Evolutionary conservation across 257 asterid genomes (phyloP).

Genomic region (Plantago major): DNA sequence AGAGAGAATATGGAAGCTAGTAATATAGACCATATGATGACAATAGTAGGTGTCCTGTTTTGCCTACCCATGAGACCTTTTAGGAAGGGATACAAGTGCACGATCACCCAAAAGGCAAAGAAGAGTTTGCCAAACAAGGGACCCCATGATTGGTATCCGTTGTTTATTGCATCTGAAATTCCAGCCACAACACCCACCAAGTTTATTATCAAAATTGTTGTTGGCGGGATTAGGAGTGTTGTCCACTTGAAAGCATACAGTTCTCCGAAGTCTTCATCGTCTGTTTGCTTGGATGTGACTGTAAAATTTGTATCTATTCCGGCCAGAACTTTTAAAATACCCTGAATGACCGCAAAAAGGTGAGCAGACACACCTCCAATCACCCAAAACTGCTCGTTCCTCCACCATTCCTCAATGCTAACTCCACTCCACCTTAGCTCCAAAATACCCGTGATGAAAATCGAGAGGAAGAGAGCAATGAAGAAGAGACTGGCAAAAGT

Average conservation of each 20-base stretch:
- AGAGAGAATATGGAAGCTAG: constrained; percentile 85
- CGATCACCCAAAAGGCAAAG: constrained; percentile 91
- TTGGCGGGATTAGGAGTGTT: constrained; percentile 86
- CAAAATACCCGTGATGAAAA: constrained; percentile 72
- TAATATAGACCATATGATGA: constrained; percentile 79
- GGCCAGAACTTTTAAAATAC: constrained; percentile 69
- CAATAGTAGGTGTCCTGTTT: constrained; percentile 87
- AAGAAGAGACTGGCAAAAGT: constrained; percentile 86
- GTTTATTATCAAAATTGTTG: constrained; percentile 76
- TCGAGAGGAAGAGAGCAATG: constrained; percentile 86
- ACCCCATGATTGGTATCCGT: constrained; percentile 88
- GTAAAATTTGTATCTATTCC: constrained; percentile 92
- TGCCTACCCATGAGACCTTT: constrained; percentile 91
- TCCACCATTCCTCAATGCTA: constrained; percentile 97
- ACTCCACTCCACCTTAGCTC: constrained; percentile 96
- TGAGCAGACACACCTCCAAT: constrained; percentile 94
- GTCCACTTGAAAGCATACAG: constrained; percentile 90
- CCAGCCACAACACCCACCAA: constrained; percentile 92
- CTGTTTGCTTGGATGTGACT: constrained; percentile 74
- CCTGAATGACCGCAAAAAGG: constrained; percentile 83
- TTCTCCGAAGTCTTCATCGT: constrained; percentile 85
- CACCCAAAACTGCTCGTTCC: constrained; percentile 97
- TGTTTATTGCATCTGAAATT: constrained; percentile 81
- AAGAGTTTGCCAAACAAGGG: constrained; percentile 88
- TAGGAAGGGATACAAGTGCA: constrained; percentile 89